Percentiles rank a stretch among this genome's conserved stretches.
These are phyloP conservation scores for Pichia insulana DNA, from an alignment of 805 yeast species.

Conservation along the genomic window DNA sequence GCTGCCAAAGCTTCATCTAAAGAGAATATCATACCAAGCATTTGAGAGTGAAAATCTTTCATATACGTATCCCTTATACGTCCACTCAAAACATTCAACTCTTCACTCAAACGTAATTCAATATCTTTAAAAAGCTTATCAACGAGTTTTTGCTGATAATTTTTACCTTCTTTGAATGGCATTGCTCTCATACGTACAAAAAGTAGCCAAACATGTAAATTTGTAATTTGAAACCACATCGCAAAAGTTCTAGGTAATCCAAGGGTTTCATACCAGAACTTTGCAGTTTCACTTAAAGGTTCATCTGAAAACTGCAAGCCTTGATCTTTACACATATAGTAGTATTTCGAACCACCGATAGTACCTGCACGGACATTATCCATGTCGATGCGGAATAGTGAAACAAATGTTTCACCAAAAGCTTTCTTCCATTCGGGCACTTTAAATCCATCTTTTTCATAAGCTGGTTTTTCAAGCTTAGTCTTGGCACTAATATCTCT, in stretches of 20 bases:
- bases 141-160: conserved; percentile 85
- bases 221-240: conserved; percentile 94
- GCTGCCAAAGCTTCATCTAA: conserved; percentile 87
- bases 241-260: conserved; percentile 79
- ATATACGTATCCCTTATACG: conserved; percentile 77
- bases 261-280: conserved; percentile 77
- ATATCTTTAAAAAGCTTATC: conserved; percentile 87
- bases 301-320: conserved; percentile 72
- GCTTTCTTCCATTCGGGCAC: conserved; percentile 44
- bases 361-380: conserved; percentile 90
- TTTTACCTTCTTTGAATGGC: conserved; percentile 83
- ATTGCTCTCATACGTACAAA: conserved; percentile 93
- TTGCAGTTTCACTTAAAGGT: conserved; percentile 62
- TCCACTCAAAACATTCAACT: conserved; percentile 74
- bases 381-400: conserved; percentile 71
- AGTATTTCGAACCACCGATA: conserved; percentile 82
- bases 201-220: conserved; percentile 87
- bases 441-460: conserved; percentile 23
- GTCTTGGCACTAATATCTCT: conserved; percentile 28
- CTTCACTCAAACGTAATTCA: conserved; percentile 77
- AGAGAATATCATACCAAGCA: conserved; percentile 81
- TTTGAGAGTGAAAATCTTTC: conserved; percentile 83
- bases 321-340: conserved; percentile 79
- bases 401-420: conserved; percentile 58
- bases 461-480: conserved; percentile 23